Evolutionary conservation across 2,329 filamentous ascomycete genomes (phyloP).

Genomic region (Didymella arachidicola): DNA sequence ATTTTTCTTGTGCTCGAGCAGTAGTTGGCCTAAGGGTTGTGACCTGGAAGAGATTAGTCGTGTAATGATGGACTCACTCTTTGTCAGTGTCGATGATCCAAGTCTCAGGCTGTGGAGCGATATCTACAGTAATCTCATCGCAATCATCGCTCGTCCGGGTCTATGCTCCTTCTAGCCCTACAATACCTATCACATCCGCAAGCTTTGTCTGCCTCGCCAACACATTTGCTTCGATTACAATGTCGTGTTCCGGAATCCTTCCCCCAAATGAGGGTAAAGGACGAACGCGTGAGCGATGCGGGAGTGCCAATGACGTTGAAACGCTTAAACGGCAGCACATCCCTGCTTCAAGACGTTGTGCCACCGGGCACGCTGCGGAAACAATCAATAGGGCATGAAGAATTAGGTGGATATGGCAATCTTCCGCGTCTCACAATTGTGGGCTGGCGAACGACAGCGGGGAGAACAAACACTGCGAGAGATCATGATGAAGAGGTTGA

Average conservation of each 20-base stretch:
- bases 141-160: not conserved
- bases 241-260: not conserved
- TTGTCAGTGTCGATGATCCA: not conserved
- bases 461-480: slow-evolving; percentile 5
- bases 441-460: slow-evolving; percentile 10
- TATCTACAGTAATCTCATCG: slow-evolving; percentile 6
- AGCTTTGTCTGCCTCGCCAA: not conserved
- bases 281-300: slow-evolving; percentile 13
- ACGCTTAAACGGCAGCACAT: slow-evolving; percentile 13
- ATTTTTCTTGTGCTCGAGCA: not conserved
- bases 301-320: slow-evolving; percentile 12
- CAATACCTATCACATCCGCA: not conserved
- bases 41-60: not conserved
- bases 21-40: not conserved
- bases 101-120: not conserved
- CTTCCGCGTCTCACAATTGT: slow-evolving; percentile 21
- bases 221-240: not conserved
- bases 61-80: not conserved
- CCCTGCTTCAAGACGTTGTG: slow-evolving; percentile 10
- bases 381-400: slow-evolving; percentile 12
- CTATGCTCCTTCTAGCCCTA: not conserved
- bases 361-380: not conserved
- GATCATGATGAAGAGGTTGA: not conserved
- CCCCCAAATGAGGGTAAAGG: slow-evolving; percentile 14
- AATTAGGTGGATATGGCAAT: slow-evolving; percentile 13